Evolutionary conservation across 1,284 basidiomycete genomes (phyloP).

Genomic region (Cutaneotrichosporon spelunceum): DNA sequence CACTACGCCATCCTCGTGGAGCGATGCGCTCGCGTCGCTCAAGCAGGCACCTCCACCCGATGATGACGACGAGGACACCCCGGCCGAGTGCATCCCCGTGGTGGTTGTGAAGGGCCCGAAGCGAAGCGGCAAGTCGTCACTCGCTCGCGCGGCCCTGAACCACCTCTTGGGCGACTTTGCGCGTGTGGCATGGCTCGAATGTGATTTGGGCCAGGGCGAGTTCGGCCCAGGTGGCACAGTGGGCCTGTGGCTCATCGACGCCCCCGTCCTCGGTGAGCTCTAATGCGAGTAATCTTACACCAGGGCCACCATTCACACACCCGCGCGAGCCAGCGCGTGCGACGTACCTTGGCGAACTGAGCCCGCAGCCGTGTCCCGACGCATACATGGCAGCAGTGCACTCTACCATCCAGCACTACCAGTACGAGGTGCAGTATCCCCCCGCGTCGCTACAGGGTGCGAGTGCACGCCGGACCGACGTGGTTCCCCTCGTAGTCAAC

Average conservation of each 20-base stretch:
- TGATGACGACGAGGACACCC: slow-evolving; percentile 21
- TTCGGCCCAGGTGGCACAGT: slow-evolving; percentile 85
- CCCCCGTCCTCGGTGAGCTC: slow-evolving; percentile 64
- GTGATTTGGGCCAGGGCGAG: slow-evolving; percentile 90
- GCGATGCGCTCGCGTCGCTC: slow-evolving; percentile 52
- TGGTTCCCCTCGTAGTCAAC: slow-evolving; percentile 85
- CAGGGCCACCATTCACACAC: slow-evolving; percentile 83
- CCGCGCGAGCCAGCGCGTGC: slow-evolving; percentile 66
- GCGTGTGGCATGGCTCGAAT: slow-evolving; percentile 82
- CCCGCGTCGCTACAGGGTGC: slow-evolving; percentile 22
- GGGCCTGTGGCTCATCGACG: slow-evolving; percentile 68
- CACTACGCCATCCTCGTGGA: slow-evolving; percentile 61
- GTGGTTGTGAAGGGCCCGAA: slow-evolving; percentile 76
- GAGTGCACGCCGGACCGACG: slow-evolving; percentile 53
- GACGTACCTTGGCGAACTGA: slow-evolving; percentile 77
- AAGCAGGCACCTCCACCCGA: slow-evolving; percentile 1
- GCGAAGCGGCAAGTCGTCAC: slow-evolving; percentile 84
- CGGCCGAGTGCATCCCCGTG: slow-evolving; percentile 36
- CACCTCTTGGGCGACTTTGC: slow-evolving; percentile 62
- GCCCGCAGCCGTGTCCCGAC: slow-evolving; percentile 74
- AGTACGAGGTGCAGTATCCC: slow-evolving; percentile 64
- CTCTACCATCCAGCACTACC: slow-evolving; percentile 68
- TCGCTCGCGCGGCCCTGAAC: slow-evolving; percentile 74
- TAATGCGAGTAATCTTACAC: neutral
- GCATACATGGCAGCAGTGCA: slow-evolving; percentile 70